Evolutionary conservation across 2,329 filamentous ascomycete species (phyloP), one percentile per base, ranked within the genome.

Genomic region (Didymella segeticola): DNA sequence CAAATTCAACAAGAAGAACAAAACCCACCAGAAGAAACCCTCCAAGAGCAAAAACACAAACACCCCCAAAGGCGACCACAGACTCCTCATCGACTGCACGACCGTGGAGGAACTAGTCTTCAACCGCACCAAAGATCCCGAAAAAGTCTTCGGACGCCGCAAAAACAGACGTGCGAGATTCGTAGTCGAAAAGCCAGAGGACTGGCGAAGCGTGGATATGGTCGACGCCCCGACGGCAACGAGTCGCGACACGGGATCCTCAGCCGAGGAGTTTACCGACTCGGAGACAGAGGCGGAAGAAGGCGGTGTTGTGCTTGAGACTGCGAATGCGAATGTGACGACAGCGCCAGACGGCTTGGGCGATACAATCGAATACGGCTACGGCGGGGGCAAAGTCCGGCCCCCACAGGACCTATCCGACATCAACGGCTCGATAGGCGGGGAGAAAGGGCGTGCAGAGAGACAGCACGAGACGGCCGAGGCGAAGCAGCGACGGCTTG

Each of bases 401-500:
- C 77, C 78, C 0, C 69, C 77, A 0, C 78, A 80, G 53, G 62
- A 61, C 1, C 59, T 75, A 26, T 81, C 82, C 8, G 78, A 83
- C 38, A 80, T 85, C 55, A 85, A 86, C 43, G 82, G 80, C 36
- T 83, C 81, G 52, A 76, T 84, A 0, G 78, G 82, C 15, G 83
- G 83, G 1, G 83, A 85, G 58, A 83, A 82, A 51, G 81, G 83
- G 0, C 71, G 77, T 56, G 80, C 80, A 5, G 83, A 85, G 66
- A 75, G 78, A n/a, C 72, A 76, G 6, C 72, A 77, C 14, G 82
- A 85, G 66, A 82, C 79, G 2, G 77, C 79, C 1, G 80, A 82
- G 60, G 80, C 82, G 75, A 64, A 78, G 30, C 71, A 76, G 56
- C 82, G 80, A 69, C 71, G 82, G 20, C 66, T 71, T 11, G 76